Percentiles rank a stretch among this genome's conserved stretches.
Evolutionary conservation across 2,329 filamentous ascomycete species (phyloP).

Genomic region (Phialemonium atrogriseum): DNA sequence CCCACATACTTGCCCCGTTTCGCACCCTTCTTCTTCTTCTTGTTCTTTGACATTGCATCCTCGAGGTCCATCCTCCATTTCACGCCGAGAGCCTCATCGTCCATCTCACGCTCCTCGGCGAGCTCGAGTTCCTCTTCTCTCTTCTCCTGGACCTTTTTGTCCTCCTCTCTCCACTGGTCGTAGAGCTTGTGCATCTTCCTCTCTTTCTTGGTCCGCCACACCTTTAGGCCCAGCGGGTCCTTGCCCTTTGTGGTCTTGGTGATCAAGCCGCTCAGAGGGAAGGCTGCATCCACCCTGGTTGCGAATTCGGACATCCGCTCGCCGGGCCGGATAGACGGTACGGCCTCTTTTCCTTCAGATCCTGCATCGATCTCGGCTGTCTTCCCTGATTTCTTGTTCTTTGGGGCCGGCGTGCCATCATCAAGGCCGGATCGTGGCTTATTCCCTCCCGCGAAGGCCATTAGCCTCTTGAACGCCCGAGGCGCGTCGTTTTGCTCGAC

Average conservation of each 20-base stretch:
- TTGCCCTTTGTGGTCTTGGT: slow-evolving; percentile 54
- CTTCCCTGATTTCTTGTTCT: slow-evolving; percentile 20
- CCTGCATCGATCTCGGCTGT: slow-evolving; percentile 3
- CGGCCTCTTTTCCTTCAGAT: slow-evolving; percentile 15
- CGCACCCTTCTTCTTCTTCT: slow-evolving; percentile 35
- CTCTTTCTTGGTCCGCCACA: slow-evolving; percentile 72
- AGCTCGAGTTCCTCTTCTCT: slow-evolving; percentile 58
- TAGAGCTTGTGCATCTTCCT: slow-evolving; percentile 74
- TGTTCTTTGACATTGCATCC: slow-evolving; percentile 29
- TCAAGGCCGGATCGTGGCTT: slow-evolving; percentile 58
- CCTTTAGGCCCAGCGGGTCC: slow-evolving; percentile 57
- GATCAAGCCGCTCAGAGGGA: slow-evolving; percentile 66
- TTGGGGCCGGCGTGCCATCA: slow-evolving; percentile 45
- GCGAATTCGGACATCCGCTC: slow-evolving; percentile 78
- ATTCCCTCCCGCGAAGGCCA: slow-evolving; percentile 63
- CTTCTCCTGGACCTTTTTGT: slow-evolving; percentile 53
- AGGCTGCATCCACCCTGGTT: slow-evolving; percentile 72
- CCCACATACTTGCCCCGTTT: slow-evolving; percentile 27
- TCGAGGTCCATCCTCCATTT: slow-evolving; percentile 38
- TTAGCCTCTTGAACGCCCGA: slow-evolving; percentile 76
- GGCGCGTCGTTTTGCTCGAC: slow-evolving; percentile 68
- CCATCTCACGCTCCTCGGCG: slow-evolving; percentile 54
- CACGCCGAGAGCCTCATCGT: slow-evolving; percentile 43
- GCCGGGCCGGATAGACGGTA: slow-evolving; percentile 69
- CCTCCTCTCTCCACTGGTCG: slow-evolving; percentile 66